phyloP scores from a whole-genome alignment of 2,329 filamentous ascomycete species.

The Colletotrichum musicola region DNA sequence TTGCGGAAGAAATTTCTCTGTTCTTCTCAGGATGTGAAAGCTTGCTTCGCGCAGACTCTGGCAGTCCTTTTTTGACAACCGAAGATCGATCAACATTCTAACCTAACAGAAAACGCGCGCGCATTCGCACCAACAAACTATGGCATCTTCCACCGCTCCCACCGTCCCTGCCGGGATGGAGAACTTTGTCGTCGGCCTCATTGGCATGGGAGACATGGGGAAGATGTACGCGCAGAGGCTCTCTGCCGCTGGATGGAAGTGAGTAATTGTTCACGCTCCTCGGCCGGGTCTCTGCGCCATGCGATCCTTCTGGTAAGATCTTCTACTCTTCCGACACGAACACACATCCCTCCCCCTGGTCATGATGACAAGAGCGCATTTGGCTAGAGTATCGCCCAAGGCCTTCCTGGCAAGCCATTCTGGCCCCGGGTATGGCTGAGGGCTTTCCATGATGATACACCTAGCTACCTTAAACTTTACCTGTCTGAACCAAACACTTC shows the following conservation, averaged over 20 bases:
- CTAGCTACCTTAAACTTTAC: slow-evolving; percentile 93
- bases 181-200: slow-evolving; percentile 87
- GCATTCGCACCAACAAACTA: slow-evolving; percentile 16
- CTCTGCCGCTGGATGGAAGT: slow-evolving; percentile 97
- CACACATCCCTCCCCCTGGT: slow-evolving; percentile 41
- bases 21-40: slow-evolving; percentile 40
- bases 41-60: slow-evolving; percentile 35
- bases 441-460: slow-evolving; percentile 97
- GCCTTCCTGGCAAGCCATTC: slow-evolving; percentile 76
- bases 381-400: slow-evolving; percentile 96
- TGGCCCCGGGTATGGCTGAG: slow-evolving; percentile 73
- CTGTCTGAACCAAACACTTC: slow-evolving; percentile 78
- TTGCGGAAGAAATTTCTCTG: slow-evolving; percentile 2
- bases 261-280: slow-evolving; percentile 45
- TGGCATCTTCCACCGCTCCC: slow-evolving; percentile 37
- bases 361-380: slow-evolving; percentile 99
- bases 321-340: neutral
- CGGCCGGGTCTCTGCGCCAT: slow-evolving; percentile 29
- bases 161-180: slow-evolving; percentile 65
- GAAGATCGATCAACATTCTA: neutral
- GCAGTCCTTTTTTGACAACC: slow-evolving; percentile 8
- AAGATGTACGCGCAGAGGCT: slow-evolving; percentile 96
- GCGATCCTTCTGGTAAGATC: slow-evolving; percentile 52
- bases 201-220: slow-evolving; percentile 99
- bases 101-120: neutral